Conservation (phyloP, 805 yeast species). For the Candida rishiriensis region DNA sequence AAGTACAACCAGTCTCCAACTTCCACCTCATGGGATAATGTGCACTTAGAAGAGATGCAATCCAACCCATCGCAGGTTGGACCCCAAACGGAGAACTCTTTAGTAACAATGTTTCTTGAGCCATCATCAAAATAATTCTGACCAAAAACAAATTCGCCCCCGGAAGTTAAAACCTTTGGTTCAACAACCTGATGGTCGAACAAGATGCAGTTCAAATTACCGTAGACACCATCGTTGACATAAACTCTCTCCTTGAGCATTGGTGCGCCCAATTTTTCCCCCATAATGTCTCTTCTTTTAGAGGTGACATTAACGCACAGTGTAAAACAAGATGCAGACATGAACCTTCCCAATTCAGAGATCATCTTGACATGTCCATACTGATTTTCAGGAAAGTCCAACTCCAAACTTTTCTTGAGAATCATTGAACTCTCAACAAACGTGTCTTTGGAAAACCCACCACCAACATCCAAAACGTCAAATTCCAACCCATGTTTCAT, state of each 20-base stretch:
- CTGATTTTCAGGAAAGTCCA: constrained; percentile 50
- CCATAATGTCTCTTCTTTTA: constrained; percentile 42
- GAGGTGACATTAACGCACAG: constrained; percentile 83
- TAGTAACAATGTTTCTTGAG: constrained; percentile 5
- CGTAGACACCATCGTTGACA: constrained; percentile 92
- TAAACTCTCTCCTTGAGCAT: constrained; percentile 63
- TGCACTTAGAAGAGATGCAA: constrained; percentile 55
- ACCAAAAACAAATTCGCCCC: constrained; percentile 32
- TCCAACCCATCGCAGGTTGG: constrained; percentile 98
- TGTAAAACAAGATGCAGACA: constrained; percentile 81
- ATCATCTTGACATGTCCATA: constrained; percentile 43
- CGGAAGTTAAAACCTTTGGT: constrained; percentile 61
- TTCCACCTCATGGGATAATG: constrained; percentile 53
- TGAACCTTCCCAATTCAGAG: constrained; percentile 93
- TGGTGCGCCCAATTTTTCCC: background rate
- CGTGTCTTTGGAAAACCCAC: constrained; percentile 70
- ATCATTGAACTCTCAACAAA: constrained; percentile 57
- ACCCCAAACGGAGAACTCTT: constrained; percentile 81
- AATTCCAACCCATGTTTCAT: constrained; percentile 36
- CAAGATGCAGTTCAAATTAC: constrained; percentile 88
- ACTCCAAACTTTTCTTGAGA: constrained; percentile 50
- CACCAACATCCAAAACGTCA: constrained; percentile 79
- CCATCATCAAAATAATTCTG: constrained; percentile 10
- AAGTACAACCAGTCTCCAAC: constrained; percentile 95
- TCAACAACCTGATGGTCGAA: constrained; percentile 85